Evolutionary conservation across 208 protist species (phyloP), one percentile per base, ranked within the genome.

Genomic region (Balamuthia mandrillaris): DNA sequence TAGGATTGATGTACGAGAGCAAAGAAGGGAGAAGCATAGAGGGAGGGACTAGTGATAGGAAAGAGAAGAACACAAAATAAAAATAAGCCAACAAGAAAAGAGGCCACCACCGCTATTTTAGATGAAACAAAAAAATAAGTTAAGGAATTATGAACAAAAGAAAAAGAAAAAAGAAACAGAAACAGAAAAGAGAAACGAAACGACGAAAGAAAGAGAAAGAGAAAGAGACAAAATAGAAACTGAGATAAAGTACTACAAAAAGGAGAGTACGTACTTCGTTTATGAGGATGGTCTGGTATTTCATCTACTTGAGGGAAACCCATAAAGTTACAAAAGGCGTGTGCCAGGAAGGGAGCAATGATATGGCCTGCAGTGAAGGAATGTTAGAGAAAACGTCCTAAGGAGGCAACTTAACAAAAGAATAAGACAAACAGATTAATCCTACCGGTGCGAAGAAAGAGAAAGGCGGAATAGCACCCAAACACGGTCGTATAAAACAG

Each of bases 271-370:
- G 39, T 84, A 84, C 78, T 65, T 21, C 72, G 35, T 47, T 72
- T 84, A 39, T 84, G 54, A 14, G 58, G 56, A 31, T 84, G 78
- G 41, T 9, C 3, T 21, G 78, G 78, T 21, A 84, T 84, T n/a
- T 70, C 2, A 4, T 77, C 78, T 2, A 84, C 37, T 31, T 27
- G 37, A 29, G 85, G 85, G 44, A 88, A 88, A 10, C 85, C 85
- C 85, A 88, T 88, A 41, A 88, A 87, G 39, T 88, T 88, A 44
- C 85, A 88, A 24, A 88, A 88, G 27, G 75, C 56, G 60, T 88
- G 85, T 0, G 77, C 85, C 49, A 85, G 41, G 47, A 88, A 65
- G 27, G 68, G 49, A 56, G 42, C 27, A 4, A 84, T 45, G 35
- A 88, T 21, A 41, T 84, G 44, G 1, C 81, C 78, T 84, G n/a